Evolutionary conservation across 1,284 basidiomycete genomes (phyloP), one percentile per base, ranked within the genome.

Genomic region (Baeospora myosura): DNA sequence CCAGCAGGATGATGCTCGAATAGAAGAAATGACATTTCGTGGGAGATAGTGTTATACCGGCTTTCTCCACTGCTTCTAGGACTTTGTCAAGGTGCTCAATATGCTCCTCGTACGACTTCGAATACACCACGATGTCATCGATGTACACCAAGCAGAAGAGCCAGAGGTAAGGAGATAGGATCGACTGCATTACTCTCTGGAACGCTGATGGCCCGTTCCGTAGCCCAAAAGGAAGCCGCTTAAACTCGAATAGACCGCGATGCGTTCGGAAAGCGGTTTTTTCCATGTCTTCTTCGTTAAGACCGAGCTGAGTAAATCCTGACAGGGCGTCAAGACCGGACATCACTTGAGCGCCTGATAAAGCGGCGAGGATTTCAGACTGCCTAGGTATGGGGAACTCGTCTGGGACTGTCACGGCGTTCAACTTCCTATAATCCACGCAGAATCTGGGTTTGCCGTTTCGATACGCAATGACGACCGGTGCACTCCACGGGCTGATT

Each of bases 141-240:
- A 59, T 54, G 42, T 59, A 60, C n/a, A 58, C 54, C 7, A 59
- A 40, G 2, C 49, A 40, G 33, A 57, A 57, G 5, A 58, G 29
- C 60, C 58, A 62, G 28, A 57, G 43, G 36, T 42, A 59, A 0
- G 48, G 50, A 4, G 52, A 51, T 12, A 62, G 36, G 5, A 57
- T 44, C 10, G 40, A 38, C 23, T 60, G 32, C 32, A 33, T 33
- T n/a, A 28, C 26, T n/a, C n/a, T n/a, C n/a, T n/a, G n/a, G n/a
- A n/a, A n/a, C n/a, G n/a, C n/a, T n/a, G n/a, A 33, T 1, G 26
- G 26, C n/a, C 26, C 26, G 26, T 29, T 29, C 26, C 26, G 8
- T 8, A 8, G n/a, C 8, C 26, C 32, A 18, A 34, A 34, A 17
- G 32, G 32, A 7, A 34, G 8, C 8, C 32, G 32, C 16, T 10